These are phyloP conservation scores for Aspergillus biplanus DNA, from an alignment of 495 filamentous ascomycete genomes.

Conservation along the genomic window DNA sequence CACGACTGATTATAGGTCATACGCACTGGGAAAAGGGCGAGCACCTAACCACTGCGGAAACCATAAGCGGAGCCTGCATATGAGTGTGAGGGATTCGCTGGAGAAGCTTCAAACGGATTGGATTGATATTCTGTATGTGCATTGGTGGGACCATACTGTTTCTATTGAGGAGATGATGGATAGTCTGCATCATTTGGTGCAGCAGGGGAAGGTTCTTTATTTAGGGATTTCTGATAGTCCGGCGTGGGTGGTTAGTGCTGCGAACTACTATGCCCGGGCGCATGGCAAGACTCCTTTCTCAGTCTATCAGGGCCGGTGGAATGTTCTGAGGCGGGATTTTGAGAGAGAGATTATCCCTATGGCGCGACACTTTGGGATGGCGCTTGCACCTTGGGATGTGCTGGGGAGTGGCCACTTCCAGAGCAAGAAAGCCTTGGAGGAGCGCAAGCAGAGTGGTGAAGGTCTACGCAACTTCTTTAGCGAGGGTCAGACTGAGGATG, in stretches of 20 bases:
- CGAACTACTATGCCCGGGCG: slow-evolving; percentile 41
- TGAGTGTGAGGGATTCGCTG: slow-evolving; percentile 59
- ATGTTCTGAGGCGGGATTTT: slow-evolving; percentile 34
- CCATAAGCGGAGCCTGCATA: slow-evolving; percentile 33
- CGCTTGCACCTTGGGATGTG: neutral
- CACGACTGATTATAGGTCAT: slow-evolving; percentile 50
- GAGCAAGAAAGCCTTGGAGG: too few species aligned
- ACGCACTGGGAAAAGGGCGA: slow-evolving; percentile 55
- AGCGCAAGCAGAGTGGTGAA: too few species aligned
- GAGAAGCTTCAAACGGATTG: slow-evolving; percentile 68
- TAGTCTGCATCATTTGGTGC: slow-evolving; percentile 41
- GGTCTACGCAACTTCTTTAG: too few species aligned
- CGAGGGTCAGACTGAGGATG: slow-evolving; percentile 36
- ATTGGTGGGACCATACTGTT: slow-evolving; percentile 51
- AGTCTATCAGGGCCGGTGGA: slow-evolving; percentile 55
- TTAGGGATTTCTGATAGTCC: slow-evolving; percentile 48
- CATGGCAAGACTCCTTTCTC: slow-evolving; percentile 12
- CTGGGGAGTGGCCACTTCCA: neutral
- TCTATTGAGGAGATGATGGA: slow-evolving; percentile 52
- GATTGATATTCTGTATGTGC: slow-evolving; percentile 54
- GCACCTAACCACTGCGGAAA: neutral
- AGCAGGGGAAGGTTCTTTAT: slow-evolving; percentile 50
- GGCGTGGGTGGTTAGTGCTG: slow-evolving; percentile 43
- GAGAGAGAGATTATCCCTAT: slow-evolving; percentile 43
- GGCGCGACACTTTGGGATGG: slow-evolving; percentile 4